These are phyloP conservation scores for Drosera capensis DNA, from an alignment of 148 eudicot species.

Conservation along the genomic window DNA sequence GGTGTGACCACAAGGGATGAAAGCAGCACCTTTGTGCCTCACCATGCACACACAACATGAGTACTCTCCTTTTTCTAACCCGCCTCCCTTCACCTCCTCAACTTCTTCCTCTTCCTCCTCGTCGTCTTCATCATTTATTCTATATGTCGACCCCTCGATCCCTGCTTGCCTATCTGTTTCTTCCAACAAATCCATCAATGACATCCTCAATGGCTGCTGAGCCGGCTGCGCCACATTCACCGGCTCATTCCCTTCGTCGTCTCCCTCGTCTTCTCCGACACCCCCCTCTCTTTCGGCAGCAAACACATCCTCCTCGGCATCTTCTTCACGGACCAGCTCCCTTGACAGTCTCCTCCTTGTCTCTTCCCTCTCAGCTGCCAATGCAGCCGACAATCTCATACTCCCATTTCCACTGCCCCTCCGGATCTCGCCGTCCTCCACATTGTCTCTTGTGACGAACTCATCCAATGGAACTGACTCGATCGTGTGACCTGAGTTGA, in stretches of 20 bases:
- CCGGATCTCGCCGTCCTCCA: conserved; percentile 4
- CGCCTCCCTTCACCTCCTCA: neutral
- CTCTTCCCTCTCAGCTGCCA: conserved; percentile 32
- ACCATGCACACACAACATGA: conserved; percentile 77
- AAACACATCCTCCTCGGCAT: conserved; percentile 4
- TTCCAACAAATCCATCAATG: conserved; percentile 77
- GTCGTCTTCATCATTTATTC: conserved; percentile 22
- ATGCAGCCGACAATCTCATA: conserved; percentile 27
- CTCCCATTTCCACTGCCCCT: conserved; percentile 18
- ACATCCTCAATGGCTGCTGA: conserved; percentile 32
- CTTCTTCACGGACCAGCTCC: conserved; percentile 13
- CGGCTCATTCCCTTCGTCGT: conserved; percentile 6
- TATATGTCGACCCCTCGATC: conserved; percentile 30
- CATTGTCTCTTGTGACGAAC: conserved; percentile 1
- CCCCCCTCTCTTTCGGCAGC: conserved; percentile 11
- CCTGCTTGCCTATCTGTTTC: conserved; percentile 61
- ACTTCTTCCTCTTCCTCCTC: conserved; percentile 25
- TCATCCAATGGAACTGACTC: conserved; percentile 13
- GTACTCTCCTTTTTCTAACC: conserved; percentile 18
- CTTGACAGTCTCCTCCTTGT: conserved; percentile 21
- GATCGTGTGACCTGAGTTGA: neutral
- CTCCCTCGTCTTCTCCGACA: conserved; percentile 1
- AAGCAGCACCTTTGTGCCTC: conserved; percentile 72
- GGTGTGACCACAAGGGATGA: conserved; percentile 78
- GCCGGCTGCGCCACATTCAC: neutral